A percentile compares a stretch with the other conserved stretches of the same genome.
phyloP scores from a whole-genome alignment of 441 rosid species.

The Populus tomentosa region DNA sequence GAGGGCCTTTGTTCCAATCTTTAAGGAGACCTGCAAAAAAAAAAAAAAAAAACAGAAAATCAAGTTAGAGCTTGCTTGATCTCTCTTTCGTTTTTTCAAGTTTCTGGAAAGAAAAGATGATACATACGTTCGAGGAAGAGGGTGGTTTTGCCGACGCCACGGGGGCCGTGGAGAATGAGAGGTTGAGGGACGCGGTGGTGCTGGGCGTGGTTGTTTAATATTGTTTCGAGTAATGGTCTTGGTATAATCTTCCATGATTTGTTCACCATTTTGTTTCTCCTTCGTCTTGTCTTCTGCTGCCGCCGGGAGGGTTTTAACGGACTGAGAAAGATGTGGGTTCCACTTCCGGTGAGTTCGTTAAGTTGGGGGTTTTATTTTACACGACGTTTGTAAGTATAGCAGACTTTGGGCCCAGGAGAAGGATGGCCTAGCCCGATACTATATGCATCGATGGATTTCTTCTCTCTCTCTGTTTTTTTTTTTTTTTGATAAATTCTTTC shows the following conservation, averaged over 20 bases:
- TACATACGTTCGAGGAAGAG: constrained; percentile 67
- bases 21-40: constrained; percentile 78
- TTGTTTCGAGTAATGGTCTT: constrained; percentile 73
- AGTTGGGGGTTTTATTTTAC: neutral
- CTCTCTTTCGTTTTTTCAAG: neutral
- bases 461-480: too few species aligned
- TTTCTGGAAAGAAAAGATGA: neutral
- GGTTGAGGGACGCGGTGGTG: constrained; percentile 96
- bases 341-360: neutral
- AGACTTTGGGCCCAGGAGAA: too few species aligned
- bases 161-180: constrained; percentile 93
- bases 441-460: too few species aligned
- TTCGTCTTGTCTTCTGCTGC: neutral
- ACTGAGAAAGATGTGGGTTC: neutral
- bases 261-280: constrained; percentile 47
- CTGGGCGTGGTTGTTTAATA: constrained; percentile 88
- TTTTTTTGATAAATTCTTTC: too few species aligned
- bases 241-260: constrained; percentile 90
- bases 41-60: constrained; percentile 5
- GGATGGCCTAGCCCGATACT: too few species aligned
- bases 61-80: neutral
- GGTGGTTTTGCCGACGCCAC: constrained; percentile 98
- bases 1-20: constrained; percentile 79
- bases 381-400: neutral
- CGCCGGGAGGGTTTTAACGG: neutral